Evolutionary conservation across 176 grass and related monocot species (phyloP).

Genomic region (Oryza australiensis): DNA sequence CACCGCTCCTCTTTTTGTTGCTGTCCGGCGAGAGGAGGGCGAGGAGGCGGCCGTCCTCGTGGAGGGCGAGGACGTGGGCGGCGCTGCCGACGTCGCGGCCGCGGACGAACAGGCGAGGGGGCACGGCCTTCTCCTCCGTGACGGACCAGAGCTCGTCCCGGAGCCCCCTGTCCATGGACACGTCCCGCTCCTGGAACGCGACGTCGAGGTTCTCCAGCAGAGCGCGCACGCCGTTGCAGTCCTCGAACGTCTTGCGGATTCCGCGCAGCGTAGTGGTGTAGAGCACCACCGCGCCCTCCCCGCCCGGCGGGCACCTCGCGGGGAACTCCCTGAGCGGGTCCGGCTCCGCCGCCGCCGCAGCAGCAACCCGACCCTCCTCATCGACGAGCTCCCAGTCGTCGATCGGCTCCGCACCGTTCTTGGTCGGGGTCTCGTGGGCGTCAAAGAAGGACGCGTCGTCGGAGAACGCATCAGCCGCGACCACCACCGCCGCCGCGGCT

Average conservation of each 20-base stretch:
- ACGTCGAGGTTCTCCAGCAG: constrained; percentile 62
- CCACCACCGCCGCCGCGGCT: background rate
- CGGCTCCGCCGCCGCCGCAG: background rate
- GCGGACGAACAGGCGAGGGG: constrained; percentile 69
- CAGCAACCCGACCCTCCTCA: background rate
- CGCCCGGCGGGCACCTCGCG: constrained; percentile 52
- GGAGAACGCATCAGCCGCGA: constrained; percentile 35
- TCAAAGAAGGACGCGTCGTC: constrained; percentile 46
- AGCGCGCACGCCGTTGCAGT: constrained; percentile 54
- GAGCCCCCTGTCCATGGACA: constrained; percentile 82
- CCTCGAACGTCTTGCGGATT: constrained; percentile 75
- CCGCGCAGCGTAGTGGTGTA: constrained; percentile 81
- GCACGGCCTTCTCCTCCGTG: constrained; percentile 50
- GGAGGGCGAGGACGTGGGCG: constrained; percentile 55
- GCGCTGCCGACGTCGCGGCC: constrained; percentile 66
- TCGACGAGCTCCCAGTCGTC: constrained; percentile 47
- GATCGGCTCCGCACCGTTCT: constrained; percentile 5
- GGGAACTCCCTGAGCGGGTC: constrained; percentile 44
- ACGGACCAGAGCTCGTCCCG: constrained; percentile 64
- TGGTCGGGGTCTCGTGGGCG: constrained; percentile 33
- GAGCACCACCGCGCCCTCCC: constrained; percentile 43
- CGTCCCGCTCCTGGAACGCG: constrained; percentile 72
- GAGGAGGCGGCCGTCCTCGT: constrained; percentile 67
- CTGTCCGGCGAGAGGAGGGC: constrained; percentile 25
- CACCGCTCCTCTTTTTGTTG: background rate